Evolutionary conservation across 768 basidiomycete species (phyloP).

Genomic region (Psilocybe subaeruginosa): DNA sequence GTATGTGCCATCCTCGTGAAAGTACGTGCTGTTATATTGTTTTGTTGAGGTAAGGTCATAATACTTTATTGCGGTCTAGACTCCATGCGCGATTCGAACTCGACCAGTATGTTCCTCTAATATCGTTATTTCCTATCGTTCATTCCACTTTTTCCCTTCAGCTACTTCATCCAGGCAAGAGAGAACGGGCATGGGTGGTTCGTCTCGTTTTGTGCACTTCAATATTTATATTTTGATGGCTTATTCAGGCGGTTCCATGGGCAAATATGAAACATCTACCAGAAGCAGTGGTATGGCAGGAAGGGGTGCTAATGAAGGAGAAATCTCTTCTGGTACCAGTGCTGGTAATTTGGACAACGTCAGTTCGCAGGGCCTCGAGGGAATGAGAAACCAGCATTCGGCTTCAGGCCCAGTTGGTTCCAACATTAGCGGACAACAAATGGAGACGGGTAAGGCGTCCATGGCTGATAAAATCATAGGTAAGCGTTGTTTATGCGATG

Average conservation of each 20-base stretch:
- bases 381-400: background rate
- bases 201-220: background rate
- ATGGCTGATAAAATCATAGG: conserved; percentile 11
- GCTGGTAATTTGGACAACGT: background rate
- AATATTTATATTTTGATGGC: background rate
- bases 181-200: background rate
- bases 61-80: background rate
- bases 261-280: background rate
- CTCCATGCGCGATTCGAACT: background rate
- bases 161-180: background rate
- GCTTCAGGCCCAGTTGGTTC: background rate
- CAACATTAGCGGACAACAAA: background rate
- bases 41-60: too few species aligned
- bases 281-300: background rate
- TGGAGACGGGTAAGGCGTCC: background rate
- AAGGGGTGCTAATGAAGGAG: background rate
- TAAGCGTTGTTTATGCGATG: background rate
- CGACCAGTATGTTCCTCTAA: background rate
- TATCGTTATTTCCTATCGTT: background rate
- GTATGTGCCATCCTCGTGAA: background rate
- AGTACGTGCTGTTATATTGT: background rate
- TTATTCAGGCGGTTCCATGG: background rate
- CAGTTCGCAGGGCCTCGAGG: background rate
- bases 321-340: background rate
- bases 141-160: background rate